Base-by-base conservation (phyloP, 768 basidiomycete species). In the Amanita inopinata region DNA sequence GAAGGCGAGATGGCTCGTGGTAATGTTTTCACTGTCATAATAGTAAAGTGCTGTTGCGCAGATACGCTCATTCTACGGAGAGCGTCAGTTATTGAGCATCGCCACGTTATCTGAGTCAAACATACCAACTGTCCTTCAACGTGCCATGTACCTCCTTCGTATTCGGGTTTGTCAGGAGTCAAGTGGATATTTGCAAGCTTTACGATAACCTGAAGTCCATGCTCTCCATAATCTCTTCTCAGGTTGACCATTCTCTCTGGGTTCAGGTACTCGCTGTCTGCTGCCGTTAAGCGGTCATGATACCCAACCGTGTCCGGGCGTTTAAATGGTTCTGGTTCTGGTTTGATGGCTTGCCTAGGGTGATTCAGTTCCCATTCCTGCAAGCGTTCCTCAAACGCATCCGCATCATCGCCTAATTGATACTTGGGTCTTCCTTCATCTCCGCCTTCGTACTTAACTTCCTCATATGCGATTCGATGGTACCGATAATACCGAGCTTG, bases 131-230 rank as follows among this genome's bases (percentile, higher is more conserved):
- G 4, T 46, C 58, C 57, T 47, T 60, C 61, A 18, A 60, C 57
- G 38, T 62, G 60, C 61, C 61, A 65, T 23, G 53, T 49, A 0
- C 61, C 60, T 9, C 61, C 62, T 1, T 44, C 31, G 34, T 61
- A 63, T 31, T 39, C 33, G 1, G 56, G 53, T 4, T 56, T 51
- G n/a, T 58, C 56, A 3, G 55, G 51, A 1, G 61, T 61, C 38
- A 57, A 35, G 10, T 51, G 39, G 20, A 62, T 63, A 45, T 61
- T 61, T 1, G 62, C 63, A 2, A 63, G 53, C 45, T 63, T 65
- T 41, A 64, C 56, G 41, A 64, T 61, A n/a, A 61, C 51, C 39
- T 65, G 63, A 4, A 62, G 28, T 5, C 5, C 27, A 4, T 8
- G 10, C 12, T 8, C 3, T 28, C 33, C 34, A 20, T 36, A 15